phyloP scores from a whole-genome alignment of 1,284 basidiomycete genomes.

The Marasmius sp. region DNA sequence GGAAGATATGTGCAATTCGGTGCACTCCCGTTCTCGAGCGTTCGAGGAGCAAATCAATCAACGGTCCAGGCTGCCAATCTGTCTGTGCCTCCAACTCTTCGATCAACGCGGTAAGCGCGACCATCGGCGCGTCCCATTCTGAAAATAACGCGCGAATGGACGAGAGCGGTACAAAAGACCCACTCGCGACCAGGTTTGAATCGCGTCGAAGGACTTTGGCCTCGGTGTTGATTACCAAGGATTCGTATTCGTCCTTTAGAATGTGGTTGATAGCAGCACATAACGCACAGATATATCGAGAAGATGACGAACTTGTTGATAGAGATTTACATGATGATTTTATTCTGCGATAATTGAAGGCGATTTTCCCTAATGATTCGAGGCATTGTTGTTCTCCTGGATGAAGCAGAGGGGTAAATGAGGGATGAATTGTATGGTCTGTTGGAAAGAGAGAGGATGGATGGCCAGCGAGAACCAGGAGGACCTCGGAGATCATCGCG shows the following conservation, averaged over 20 bases:
- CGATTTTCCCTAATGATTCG: constrained; percentile 71
- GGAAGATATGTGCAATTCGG: constrained; percentile 69
- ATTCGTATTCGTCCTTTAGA: constrained; percentile 77
- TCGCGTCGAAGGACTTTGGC: constrained; percentile 74
- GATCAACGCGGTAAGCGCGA: constrained; percentile 63
- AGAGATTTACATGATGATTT: constrained; percentile 53
- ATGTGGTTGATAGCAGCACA: constrained; percentile 72
- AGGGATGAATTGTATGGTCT: constrained; percentile 59
- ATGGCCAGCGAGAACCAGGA: constrained; percentile 83
- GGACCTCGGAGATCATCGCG: constrained; percentile 80
- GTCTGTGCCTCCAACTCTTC: constrained; percentile 55
- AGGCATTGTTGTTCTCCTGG: constrained; percentile 84
- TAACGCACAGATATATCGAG: constrained; percentile 76
- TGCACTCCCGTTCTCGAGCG: constrained; percentile 76
- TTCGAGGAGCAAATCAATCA: constrained; percentile 74
- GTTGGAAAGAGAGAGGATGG: constrained; percentile 75
- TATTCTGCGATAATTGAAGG: constrained; percentile 70
- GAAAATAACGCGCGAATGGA: constrained; percentile 79
- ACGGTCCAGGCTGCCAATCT: constrained; percentile 68
- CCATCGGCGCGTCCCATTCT: constrained; percentile 81
- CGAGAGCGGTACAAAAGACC: constrained; percentile 82
- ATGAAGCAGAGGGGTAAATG: constrained; percentile 73
- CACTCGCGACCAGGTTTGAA: constrained; percentile 65
- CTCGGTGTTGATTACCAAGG: constrained; percentile 79
- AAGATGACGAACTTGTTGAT: constrained; percentile 47